Base-by-base conservation (phyloP, 1,284 basidiomycete genomes). In the Pseudozyma tsukubaensis region DNA sequence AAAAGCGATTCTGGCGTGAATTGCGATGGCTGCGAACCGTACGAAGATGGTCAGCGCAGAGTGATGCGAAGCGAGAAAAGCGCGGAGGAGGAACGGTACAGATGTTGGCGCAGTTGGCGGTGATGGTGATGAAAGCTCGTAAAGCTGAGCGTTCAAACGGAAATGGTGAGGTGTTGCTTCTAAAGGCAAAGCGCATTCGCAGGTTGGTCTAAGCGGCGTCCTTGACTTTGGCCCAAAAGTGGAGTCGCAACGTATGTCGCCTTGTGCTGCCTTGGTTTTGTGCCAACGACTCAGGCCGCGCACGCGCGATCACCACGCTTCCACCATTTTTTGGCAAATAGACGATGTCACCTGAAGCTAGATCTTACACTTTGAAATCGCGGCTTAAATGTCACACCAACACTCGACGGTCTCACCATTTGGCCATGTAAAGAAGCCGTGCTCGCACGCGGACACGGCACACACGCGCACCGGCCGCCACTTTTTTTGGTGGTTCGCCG, bases 291-390 rank as follows among this genome's bases (percentile, higher is more conserved):
- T 36, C 19, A 18, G 67, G 67, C 67, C 67, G 67, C 67, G 67
- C 57, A 57, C 32, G 48, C 67, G 67, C 67, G 67, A 70, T 70
- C 67, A 70, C 67, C 56, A 59, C 40, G 35, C 44, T 55, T 19
- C 11, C 40, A 5, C 8, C 11, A 19, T 29, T n/a, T 19, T 6
- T 24, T 18, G 34, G n/a, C 34, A n/a, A 14, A 13, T 49, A 29
- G 43, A 12, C 11, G 7, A 35, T 44, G 9, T 52, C 14, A 14
- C 37, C 37, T 39, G 3, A n/a, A 12, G 16, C 37, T 13, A 39
- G 8, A n/a, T 39, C 37, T 39, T 13, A 39, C 37, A 39, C 12
- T 39, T n/a, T 2, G 11, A 13, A 4, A 4, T 4, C 12, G 12
- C 37, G 37, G 37, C 37, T 2, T 4, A 39, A 39, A 39, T 13